Percentiles rank a stretch among this genome's conserved stretches.
Conservation (phyloP, 257 asterid species). For the Nicotiana tomentosiformis region DNA sequence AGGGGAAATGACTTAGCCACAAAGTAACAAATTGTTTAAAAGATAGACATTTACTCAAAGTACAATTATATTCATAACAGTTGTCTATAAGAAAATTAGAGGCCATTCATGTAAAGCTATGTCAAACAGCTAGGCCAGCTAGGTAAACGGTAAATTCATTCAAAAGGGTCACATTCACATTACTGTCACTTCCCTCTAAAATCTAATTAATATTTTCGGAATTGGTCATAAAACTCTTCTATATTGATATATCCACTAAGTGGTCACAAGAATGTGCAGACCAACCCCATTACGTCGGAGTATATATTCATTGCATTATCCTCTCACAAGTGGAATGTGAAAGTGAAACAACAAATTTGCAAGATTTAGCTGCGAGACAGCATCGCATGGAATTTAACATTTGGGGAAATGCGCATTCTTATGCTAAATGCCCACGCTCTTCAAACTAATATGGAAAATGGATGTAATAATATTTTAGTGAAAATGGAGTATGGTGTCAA, state of each 20-base stretch:
- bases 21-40: no score
- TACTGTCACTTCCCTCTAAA: no score
- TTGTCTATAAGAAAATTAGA: no score
- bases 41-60: no score
- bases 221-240: neutral
- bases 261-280: neutral
- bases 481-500: neutral
- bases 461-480: neutral
- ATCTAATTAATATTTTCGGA: no score
- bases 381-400: neutral
- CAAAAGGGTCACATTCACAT: no score
- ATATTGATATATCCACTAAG: neutral
- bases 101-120: no score
- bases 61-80: no score
- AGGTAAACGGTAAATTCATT: no score
- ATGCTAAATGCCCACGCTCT: neutral
- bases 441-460: neutral
- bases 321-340: constrained; percentile 2
- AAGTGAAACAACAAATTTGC: neutral
- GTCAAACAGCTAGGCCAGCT: no score
- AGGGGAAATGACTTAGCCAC: no score
- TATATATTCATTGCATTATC: neutral
- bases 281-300: neutral
- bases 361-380: neutral
- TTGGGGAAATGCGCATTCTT: neutral